Conservation (phyloP, 345 rosid species). For the Populus pruinosa region DNA sequence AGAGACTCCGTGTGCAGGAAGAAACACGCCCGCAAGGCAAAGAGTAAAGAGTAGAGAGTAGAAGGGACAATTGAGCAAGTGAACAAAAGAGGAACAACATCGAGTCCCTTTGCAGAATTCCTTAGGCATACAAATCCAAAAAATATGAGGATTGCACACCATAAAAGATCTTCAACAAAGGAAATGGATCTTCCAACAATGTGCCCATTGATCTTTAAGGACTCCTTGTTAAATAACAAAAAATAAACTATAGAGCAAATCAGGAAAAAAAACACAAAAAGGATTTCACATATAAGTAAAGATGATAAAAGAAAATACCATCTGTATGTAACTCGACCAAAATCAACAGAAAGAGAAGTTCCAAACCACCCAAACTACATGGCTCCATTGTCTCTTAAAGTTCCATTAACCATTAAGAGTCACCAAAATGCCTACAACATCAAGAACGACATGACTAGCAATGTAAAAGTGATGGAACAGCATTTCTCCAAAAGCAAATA, state of each 20-base stretch:
- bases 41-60: not conserved
- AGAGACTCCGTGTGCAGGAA: not conserved
- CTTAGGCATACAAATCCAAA: not conserved
- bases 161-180: not conserved
- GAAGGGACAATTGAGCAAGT: not conserved
- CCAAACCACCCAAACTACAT: not conserved
- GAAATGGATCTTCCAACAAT: not conserved
- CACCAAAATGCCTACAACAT: not conserved
- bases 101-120: not conserved
- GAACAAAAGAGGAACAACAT: not conserved
- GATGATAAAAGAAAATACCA: not conserved
- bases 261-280: not conserved
- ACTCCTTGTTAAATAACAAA: not conserved
- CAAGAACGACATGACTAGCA: not conserved
- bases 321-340: not conserved
- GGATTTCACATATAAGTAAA: not conserved
- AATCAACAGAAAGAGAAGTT: not conserved
- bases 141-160: not conserved
- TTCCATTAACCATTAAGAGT: not conserved
- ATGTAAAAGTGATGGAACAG: not conserved
- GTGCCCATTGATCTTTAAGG: not conserved
- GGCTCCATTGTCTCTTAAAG: not conserved
- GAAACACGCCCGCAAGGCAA: not conserved
- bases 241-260: not conserved
- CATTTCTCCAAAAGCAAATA: not conserved